These are phyloP conservation scores for Strigomonas galati DNA, from an alignment of 208 protist genomes.

Conservation along the genomic window DNA sequence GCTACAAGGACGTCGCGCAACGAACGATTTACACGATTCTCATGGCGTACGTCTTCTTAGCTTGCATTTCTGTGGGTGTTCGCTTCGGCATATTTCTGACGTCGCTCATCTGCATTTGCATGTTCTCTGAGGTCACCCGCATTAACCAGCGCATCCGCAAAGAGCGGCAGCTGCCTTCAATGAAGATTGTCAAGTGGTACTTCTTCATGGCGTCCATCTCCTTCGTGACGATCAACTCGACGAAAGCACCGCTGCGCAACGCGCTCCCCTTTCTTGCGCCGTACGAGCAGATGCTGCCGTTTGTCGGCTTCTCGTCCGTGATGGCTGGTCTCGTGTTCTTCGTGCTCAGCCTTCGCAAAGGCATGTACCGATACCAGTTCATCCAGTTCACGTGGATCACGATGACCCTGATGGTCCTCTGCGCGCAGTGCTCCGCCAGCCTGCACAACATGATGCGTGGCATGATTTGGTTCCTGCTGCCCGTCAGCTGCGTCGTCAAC, in stretches of 20 bases:
- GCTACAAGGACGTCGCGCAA: constrained; percentile 74
- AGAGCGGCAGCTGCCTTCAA: constrained; percentile 69
- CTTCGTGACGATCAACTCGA: constrained; percentile 33
- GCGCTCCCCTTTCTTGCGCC: constrained; percentile 48
- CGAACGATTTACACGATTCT: constrained; percentile 79
- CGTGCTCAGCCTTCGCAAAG: constrained; percentile 78
- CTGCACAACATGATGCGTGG: constrained; percentile 85
- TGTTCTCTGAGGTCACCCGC: constrained; percentile 89
- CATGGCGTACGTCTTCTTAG: constrained; percentile 86
- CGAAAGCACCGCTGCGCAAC: constrained; percentile 54
- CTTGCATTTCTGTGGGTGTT: constrained; percentile 73
- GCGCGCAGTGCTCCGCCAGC: constrained; percentile 54
- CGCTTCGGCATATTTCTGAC: constrained; percentile 62
- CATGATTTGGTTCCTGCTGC: constrained; percentile 93
- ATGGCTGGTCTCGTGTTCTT: constrained; percentile 86
- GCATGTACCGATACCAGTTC: constrained; percentile 91
- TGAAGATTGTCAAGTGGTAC: constrained; percentile 79
- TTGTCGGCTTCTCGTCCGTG: constrained; percentile 55
- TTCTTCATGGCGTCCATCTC: constrained; percentile 56
- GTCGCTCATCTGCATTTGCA: constrained; percentile 59
- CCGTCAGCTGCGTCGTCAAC: constrained; percentile 83
- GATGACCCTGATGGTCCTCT: constrained; percentile 82
- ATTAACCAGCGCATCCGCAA: constrained; percentile 79
- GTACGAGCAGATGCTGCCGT: constrained; percentile 53
- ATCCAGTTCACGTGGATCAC: constrained; percentile 87